Evolutionary conservation across 2,329 filamentous ascomycete species (phyloP), one percentile per base, ranked within the genome.

Genomic region (Anthostomella pinea): DNA sequence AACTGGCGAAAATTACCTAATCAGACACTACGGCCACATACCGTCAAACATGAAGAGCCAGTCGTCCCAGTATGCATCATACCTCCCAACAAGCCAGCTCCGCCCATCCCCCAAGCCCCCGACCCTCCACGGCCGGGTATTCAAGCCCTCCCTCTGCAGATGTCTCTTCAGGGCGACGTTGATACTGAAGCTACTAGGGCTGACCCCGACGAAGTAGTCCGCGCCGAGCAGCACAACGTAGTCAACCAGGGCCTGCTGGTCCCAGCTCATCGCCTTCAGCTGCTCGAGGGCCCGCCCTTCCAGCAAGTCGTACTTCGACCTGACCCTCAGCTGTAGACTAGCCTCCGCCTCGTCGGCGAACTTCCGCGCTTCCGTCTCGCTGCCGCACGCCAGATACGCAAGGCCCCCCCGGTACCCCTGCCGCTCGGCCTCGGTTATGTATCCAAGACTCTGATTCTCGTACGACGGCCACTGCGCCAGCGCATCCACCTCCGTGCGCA

Each of bases 31-130:
- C 13, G 64, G 63, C 65, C 66, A 69, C 43, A 69, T 52, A 0
- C 64, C 62, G 28, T 69, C 65, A 37, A 60, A 69, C 64, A 72
- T 72, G 35, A 69, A 72, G 25, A 70, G 53, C 68, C 68, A 72
- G 41, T 72, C 67, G 9, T 67, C 62, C 62, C 63, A 72, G 48
- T 69, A 72, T 13, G 55, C 57, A 5, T 62, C 58, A 35, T 67
- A 70, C 14, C 56, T 55, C 1, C 68, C 68, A 9, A 68, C 58
- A 13, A 72, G 51, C 49, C 63, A 66, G 25, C 64, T 69, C 26
- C 59, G 56, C 4, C 57, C 58, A 40, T 72, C 68, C 1, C 65
- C 62, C 0, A 54, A 56, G 3, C 58, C 59, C 6, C 59, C 62
- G 9, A 66, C 53, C 38, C 48, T 65, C 65, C 65, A 72, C 1